phyloP scores from a whole-genome alignment of 441 rosid species.

The Gossypium gossypioides region DNA sequence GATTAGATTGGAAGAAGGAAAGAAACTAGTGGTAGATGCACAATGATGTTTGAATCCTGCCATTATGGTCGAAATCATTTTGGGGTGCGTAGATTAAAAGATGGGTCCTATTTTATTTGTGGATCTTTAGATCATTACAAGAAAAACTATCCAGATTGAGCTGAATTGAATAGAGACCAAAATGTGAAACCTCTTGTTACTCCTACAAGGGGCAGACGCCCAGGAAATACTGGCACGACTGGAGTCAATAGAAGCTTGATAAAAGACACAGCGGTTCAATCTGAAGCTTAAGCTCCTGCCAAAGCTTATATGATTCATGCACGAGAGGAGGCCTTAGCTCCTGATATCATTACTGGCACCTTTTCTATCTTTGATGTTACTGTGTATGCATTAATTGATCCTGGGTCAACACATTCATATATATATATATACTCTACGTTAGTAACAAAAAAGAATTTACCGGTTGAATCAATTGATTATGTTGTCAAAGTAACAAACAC shows the following conservation, averaged over 20 bases:
- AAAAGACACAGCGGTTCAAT: not conserved
- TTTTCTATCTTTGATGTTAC: not conserved
- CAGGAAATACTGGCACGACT: not conserved
- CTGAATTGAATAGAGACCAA: not conserved
- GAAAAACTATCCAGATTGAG: not conserved
- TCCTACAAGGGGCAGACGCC: not conserved
- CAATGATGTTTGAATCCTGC: too few relatives aligned
- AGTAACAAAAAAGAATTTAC: not conserved
- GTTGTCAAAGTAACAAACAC: not conserved
- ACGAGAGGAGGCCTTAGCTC: not conserved
- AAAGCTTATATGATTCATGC: too few relatives aligned
- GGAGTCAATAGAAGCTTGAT: not conserved
- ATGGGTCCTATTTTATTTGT: not conserved
- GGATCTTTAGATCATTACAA: not conserved
- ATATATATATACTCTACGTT: not conserved
- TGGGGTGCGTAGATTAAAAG: not conserved
- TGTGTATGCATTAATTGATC: too few relatives aligned
- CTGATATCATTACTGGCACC: not conserved
- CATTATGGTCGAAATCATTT: not conserved
- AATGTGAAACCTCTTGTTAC: not conserved
- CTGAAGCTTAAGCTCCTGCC: not conserved
- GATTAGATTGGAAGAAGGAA: too few relatives aligned
- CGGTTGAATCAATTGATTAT: not conserved
- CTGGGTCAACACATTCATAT: too few relatives aligned
- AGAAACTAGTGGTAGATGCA: too few relatives aligned